A percentile compares a stretch with the other conserved stretches of the same genome.
phyloP scores from a whole-genome alignment of 306 rosid genomes.

The Trichosanthes truncata region DNA sequence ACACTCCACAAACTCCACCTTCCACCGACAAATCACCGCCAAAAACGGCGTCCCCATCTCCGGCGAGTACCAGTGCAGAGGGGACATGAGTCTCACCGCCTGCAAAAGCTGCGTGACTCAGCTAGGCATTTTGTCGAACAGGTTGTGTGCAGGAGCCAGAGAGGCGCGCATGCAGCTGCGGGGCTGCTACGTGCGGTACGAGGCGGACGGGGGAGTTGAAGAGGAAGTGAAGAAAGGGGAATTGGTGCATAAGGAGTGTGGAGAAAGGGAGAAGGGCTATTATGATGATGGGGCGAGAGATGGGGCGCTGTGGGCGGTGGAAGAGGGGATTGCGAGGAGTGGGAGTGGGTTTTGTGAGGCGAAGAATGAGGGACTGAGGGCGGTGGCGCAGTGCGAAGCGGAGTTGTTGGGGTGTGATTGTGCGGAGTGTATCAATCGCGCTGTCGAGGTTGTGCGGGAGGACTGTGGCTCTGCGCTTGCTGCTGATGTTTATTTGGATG shows the following conservation, averaged over 20 bases:
- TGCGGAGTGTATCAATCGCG: conserved; percentile 41
- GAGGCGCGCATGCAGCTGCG: conserved; percentile 50
- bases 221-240: neutral
- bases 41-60: conserved; percentile 15
- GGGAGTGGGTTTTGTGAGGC: conserved; percentile 27
- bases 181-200: conserved; percentile 51
- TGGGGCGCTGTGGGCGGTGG: conserved; percentile 34
- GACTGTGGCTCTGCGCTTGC: conserved; percentile 38
- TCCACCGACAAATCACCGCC: conserved; percentile 30
- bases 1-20: conserved; percentile 40
- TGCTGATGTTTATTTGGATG: conserved; percentile 42
- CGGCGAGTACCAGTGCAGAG: conserved; percentile 61
- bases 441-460: conserved; percentile 32
- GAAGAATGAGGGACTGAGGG: conserved; percentile 24
- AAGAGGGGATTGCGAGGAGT: conserved; percentile 23
- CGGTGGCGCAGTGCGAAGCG: conserved; percentile 59
- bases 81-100: conserved; percentile 29
- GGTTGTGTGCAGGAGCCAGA: conserved; percentile 26
- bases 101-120: conserved; percentile 45
- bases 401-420: conserved; percentile 45
- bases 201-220: conserved; percentile 5
- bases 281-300: conserved; percentile 18
- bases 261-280: conserved; percentile 1
- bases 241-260: conserved; percentile 39
- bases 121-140: conserved; percentile 27